Evolutionary conservation across 2,329 filamentous ascomycete species (phyloP).

Genomic region (Cytospora piceae): DNA sequence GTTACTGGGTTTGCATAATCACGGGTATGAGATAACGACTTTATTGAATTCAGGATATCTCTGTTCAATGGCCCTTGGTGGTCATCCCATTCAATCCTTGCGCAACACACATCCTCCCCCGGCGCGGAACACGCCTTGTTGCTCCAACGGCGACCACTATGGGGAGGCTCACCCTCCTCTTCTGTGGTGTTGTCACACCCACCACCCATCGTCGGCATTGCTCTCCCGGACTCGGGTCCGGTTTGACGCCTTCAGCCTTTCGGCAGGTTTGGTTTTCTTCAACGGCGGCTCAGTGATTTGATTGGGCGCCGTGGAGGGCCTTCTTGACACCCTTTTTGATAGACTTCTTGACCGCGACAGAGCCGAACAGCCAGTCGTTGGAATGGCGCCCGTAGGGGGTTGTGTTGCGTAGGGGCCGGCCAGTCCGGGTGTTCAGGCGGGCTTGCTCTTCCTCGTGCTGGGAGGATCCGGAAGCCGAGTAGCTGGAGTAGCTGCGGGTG

Average conservation of each 20-base stretch:
- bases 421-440: conserved; percentile 18
- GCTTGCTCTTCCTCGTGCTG: not conserved
- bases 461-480: conserved; percentile 2
- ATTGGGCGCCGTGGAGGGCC: conserved; percentile 1
- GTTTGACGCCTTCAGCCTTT: not conserved
- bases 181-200: conserved; percentile 14
- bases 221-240: not conserved
- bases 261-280: not conserved
- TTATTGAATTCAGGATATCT: conserved; percentile 16
- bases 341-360: conserved; percentile 24
- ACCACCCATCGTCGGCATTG: conserved; percentile 5
- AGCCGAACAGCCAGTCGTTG: conserved; percentile 30
- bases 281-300: not conserved
- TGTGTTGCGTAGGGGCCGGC: conserved; percentile 26
- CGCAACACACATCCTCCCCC: not conserved
- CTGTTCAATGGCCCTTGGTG: not conserved
- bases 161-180: conserved; percentile 21
- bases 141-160: not conserved
- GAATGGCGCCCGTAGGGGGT: conserved; percentile 26
- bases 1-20: not conserved
- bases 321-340: conserved; percentile 24
- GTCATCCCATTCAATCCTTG: not conserved
- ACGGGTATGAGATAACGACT: conserved; percentile 20
- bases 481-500: conserved; percentile 14
- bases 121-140: not conserved